Evolutionary conservation across 2,329 filamentous ascomycete genomes (phyloP).

Genomic region (Alternaria atra): DNA sequence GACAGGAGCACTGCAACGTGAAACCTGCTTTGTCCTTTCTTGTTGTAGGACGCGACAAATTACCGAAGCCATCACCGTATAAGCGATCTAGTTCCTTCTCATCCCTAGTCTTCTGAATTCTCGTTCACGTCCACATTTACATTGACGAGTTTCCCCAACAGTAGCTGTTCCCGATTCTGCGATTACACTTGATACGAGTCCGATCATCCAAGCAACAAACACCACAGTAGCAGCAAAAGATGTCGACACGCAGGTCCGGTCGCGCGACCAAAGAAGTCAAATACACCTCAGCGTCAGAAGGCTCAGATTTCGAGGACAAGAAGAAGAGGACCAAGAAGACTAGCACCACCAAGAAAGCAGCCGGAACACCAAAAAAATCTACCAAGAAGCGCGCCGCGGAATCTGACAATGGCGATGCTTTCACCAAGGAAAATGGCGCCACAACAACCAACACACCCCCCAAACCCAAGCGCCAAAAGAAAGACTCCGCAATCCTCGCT

Average conservation of each 20-base stretch:
- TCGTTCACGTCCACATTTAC: not conserved
- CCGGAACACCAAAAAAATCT: not conserved
- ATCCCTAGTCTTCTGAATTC: not conserved
- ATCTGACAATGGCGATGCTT: not conserved
- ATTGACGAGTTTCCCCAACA: not conserved
- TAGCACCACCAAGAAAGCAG: not conserved
- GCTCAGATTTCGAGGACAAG: conserved; percentile 21
- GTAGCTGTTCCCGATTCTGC: not conserved
- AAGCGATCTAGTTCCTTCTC: not conserved
- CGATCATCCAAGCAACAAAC: no score
- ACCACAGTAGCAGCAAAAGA: not conserved
- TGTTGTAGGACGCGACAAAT: conserved; percentile 8
- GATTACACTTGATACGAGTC: not conserved
- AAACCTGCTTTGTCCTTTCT: conserved; percentile 17
- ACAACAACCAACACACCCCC: not conserved
- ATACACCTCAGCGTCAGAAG: conserved; percentile 24
- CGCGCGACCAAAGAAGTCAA: conserved; percentile 24
- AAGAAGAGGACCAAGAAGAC: conserved; percentile 18
- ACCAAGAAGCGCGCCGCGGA: conserved; percentile 2
- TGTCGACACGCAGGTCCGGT: conserved; percentile 24
- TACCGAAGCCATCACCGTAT: not conserved
- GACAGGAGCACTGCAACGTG: not conserved
- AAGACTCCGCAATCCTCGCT: conserved; percentile 4
- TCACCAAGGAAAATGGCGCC: not conserved
- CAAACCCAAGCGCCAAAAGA: conserved; percentile 20